Evolutionary conservation across 2,329 filamentous ascomycete species (phyloP), one percentile per base, ranked within the genome.

Genomic region (Zopfia rhizophila): DNA sequence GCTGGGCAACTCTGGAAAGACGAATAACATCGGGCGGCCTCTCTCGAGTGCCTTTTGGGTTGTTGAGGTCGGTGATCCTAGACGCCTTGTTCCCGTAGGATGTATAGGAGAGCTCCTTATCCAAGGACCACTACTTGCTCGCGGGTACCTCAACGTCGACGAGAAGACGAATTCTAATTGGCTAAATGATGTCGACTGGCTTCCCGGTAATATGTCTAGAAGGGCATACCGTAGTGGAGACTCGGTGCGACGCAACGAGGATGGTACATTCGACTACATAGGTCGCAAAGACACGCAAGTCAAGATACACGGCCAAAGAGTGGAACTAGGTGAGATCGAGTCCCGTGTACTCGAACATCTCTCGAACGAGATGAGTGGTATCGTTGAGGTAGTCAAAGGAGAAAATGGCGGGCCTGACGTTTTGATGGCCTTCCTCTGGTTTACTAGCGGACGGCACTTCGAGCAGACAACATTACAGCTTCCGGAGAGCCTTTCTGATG

Each of bases 141-240:
- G 39, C 10, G 12, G 31, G 3, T 48, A 48, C 29, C 39, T 48
- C n/a, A 44, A 45, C 11, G 18, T 38, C 46, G 3, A 51, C 7
- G 36, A 38, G 19, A 37, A 43, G 44, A 38, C 45, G 2, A 28
- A 22, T n/a, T 13, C 17, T 13, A 31, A 21, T 29, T 48, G 44
- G 21, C 28, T 48, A n/a, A n/a, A 33, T 16, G n/a, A 19, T 16
- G 17, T 41, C 37, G 13, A 28, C n/a, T 47, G 44, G 44, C 17
- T n/a, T 7, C 3, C 16, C 8, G 22, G 18, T 12, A n/a, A 24
- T 11, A 16, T 16, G 4, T 24, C 21, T 4, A 46, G 68, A n/a
- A n/a, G n/a, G n/a, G n/a, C n/a, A n/a, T 96, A 96, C 68, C 81
- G 88, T 21, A 95, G 90, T 0, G 90, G 90, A 1, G 90, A 96